Percentiles rank a stretch among this genome's conserved stretches.
Conservation (phyloP, 2,329 filamentous ascomycete species). For the Pseudogymnoascus sp. region DNA sequence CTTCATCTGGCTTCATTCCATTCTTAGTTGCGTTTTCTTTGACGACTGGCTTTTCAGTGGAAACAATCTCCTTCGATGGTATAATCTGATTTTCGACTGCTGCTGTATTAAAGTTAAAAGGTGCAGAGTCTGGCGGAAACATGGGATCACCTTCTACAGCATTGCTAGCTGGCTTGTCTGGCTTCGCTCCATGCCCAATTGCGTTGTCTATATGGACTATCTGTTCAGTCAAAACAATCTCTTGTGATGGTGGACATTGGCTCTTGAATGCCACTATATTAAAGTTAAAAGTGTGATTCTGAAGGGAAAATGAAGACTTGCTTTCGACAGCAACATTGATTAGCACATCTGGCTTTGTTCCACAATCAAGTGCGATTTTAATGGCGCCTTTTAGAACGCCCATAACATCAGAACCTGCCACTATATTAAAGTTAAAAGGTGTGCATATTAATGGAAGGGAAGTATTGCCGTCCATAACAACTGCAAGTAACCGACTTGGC, state of each 20-base stretch:
- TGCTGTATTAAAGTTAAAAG: background rate
- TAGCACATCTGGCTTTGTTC: background rate
- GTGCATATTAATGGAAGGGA: background rate
- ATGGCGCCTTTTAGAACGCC: background rate
- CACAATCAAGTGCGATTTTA: background rate
- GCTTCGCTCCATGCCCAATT: background rate
- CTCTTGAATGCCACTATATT: background rate
- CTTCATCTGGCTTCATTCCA: too few species aligned
- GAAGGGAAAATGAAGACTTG: background rate
- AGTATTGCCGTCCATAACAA: background rate
- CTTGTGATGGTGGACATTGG: too few species aligned
- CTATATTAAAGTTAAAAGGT: background rate
- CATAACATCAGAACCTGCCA: background rate
- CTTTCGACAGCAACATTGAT: background rate
- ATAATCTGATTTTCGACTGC: background rate
- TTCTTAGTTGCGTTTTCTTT: too few species aligned
- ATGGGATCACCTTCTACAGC: background rate
- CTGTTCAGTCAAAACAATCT: background rate
- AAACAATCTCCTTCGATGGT: background rate
- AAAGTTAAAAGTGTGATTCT: background rate
- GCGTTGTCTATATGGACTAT: background rate
- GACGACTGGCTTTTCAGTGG: too few species aligned
- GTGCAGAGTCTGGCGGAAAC: background rate
- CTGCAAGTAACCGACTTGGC: background rate
- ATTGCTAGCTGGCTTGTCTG: background rate